Base-by-base conservation (phyloP, 345 rosid genomes). In the Gossypium stocksii region DNA sequence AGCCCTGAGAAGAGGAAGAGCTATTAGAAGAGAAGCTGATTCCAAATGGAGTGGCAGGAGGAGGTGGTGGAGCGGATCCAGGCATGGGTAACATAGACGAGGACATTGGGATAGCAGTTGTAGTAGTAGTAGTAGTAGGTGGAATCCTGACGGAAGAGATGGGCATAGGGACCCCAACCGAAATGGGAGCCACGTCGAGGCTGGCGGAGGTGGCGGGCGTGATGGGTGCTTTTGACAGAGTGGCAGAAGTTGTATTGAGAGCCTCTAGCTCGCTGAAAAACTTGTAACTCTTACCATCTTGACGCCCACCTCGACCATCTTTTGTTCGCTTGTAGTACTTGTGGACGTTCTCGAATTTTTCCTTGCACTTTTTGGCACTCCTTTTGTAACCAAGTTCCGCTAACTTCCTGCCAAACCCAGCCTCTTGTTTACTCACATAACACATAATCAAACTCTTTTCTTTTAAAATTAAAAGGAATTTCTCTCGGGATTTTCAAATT, bases 301-400 rank as follows among this genome's bases (percentile, higher is more conserved):
- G 95, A 43, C 97, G 92, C 34, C 97, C 93, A 9, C 85, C 88
- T 10, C 98, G 85, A 8, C 89, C 89, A 78, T 93, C 98, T 77
- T 91, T 93, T 9, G 98, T 91, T 71, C 98, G 80, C 80, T 93
- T 93, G 87, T 93, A 87, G 80, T 93, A 93, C 78, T 93, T 93
- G 77, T 91, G 91, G 58, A 93, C 97, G 87, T 93, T 93, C 86
- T 93, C 97, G 79, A 93, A 93, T 80, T 93, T 93, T 71, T 93
- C 98, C 76, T 87, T 93, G 80, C 98, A 93, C 80, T 91, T 93
- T 83, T 93, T 93, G 4, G 95, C 90, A 78, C 85, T 93, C 67
- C 98, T 83, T 69, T 75, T 83, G 85, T 86, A 91, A 59, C 98
- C 98, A 23, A 85, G 74, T 85, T 91, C 97, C 72, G 82, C 87